Percentiles rank a stretch among this genome's conserved stretches.
These are phyloP conservation scores for Saturnispora hagleri DNA, from an alignment of 805 yeast species.

Conservation along the genomic window DNA sequence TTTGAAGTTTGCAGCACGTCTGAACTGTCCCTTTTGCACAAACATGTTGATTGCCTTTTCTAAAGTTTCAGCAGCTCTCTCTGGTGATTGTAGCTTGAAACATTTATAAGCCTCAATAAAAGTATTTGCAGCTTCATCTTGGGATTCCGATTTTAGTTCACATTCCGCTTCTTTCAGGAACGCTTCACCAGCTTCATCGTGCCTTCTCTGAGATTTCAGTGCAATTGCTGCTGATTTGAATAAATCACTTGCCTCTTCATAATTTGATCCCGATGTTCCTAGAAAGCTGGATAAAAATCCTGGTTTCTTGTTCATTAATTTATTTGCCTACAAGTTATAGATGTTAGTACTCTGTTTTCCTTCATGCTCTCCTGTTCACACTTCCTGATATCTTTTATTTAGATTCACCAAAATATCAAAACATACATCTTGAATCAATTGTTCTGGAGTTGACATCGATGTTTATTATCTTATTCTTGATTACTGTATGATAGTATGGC, in stretches of 20 bases:
- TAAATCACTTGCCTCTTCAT: conserved; percentile 88
- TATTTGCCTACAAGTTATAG: conserved; percentile 44
- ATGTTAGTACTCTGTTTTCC: not conserved
- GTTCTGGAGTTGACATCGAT: conserved; percentile 29
- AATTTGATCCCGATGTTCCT: conserved; percentile 49
- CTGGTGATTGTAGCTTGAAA: conserved; percentile 64
- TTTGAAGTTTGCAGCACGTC: conserved; percentile 92
- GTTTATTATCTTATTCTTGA: not conserved
- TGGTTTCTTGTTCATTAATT: conserved; percentile 55
- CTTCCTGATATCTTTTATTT: not conserved
- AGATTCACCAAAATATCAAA: not conserved
- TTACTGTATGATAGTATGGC: not conserved
- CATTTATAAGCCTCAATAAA: conserved; percentile 87
- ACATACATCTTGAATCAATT: conserved; percentile 27
- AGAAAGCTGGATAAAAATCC: conserved; percentile 65
- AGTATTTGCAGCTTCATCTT: conserved; percentile 88
- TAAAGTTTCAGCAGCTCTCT: conserved; percentile 68
- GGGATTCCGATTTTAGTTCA: conserved; percentile 63
- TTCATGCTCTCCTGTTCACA: not conserved
- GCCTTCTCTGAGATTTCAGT: conserved; percentile 68
- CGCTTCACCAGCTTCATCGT: conserved; percentile 66
- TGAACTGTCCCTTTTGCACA: conserved; percentile 85
- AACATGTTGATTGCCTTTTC: conserved; percentile 73
- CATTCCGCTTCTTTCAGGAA: conserved; percentile 80
- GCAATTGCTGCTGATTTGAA: conserved; percentile 91